Evolutionary conservation across 345 rosid species (phyloP).

Genomic region (Populus simonii): DNA sequence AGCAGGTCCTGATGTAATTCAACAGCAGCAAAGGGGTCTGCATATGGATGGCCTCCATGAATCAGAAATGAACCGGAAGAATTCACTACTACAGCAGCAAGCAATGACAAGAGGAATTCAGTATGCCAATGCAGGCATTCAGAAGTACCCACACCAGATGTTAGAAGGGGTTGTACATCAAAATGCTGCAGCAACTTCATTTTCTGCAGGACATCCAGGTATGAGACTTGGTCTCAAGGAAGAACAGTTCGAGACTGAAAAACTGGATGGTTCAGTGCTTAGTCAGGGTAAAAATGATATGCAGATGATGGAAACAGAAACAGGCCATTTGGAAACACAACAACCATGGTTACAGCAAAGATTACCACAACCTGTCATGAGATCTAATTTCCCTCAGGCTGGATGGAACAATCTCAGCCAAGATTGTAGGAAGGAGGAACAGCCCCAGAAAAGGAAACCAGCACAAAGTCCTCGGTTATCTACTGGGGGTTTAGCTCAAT

Average conservation of each 20-base stretch:
- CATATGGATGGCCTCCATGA: conserved; percentile 60
- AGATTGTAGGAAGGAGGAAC: conserved; percentile 76
- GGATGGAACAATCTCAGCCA: conserved; percentile 72
- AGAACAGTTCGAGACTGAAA: conserved; percentile 71
- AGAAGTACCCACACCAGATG: conserved; percentile 67
- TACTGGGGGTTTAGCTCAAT: conserved; percentile 72
- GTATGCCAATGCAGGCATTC: conserved; percentile 51
- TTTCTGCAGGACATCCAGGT: conserved; percentile 55
- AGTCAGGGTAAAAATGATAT: conserved; percentile 46
- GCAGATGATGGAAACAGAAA: conserved; percentile 50
- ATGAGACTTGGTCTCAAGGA: conserved; percentile 64
- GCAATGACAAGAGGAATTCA: conserved; percentile 58
- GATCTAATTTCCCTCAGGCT: conserved; percentile 56
- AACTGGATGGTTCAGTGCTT: conserved; percentile 50
- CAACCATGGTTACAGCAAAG: conserved; percentile 59
- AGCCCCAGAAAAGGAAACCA: conserved; percentile 61
- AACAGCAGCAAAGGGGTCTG: conserved; percentile 60
- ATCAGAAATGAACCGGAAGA: conserved; percentile 69
- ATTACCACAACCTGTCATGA: conserved; percentile 51
- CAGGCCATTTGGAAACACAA: conserved; percentile 54
- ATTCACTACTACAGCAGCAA: conserved; percentile 51
- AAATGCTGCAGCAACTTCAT: conserved; percentile 53
- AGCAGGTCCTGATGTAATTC: conserved; percentile 59
- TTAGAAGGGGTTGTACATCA: conserved; percentile 68
- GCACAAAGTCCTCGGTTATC: conserved; percentile 88